Base-by-base conservation (phyloP, 345 rosid species). In the Mangifera indica region DNA sequence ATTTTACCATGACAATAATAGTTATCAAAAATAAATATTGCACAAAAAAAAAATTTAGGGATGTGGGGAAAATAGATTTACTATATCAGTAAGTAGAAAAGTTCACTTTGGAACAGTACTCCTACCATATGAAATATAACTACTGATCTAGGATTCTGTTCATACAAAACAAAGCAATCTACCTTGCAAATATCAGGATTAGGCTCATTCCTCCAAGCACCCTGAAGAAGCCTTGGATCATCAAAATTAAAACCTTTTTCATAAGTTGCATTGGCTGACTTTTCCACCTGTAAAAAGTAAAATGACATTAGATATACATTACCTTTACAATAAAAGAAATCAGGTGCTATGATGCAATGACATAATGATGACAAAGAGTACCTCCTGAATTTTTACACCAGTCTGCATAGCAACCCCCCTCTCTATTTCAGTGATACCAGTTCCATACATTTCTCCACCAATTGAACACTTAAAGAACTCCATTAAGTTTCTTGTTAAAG, bases 391-490 rank as follows among this genome's bases (percentile, higher is more conserved):
- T 82, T 84, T 88, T 56, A 82, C 70, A 75, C 98, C 99, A 80
- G 64, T 87, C 66, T 88, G 85, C 73, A 84, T 82, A 21, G 96
- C 92, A 49, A 88, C 84, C 32, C 87, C 99, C 81, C 77, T 84
- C 81, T 96, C 99, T 71, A 89, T 91, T 81, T 93, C 99, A 69
- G 98, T 96, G 79, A 89, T 63, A 71, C 99, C 99, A 75, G 88
- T 78, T 71, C 99, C 99, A 82, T 96, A 96, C 60, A 83, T 81
- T 82, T 87, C 92, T 72, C 97, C 99, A 76, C 95, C 99, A 83
- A 96, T 91, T 46, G 99, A 93, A 81, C 99, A 93, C 87, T 96
- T 96, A 75, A 96, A 96, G 79, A 96, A 96, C 87, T 96, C 99
- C 99, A 96, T 96, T 80, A 93, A 80, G 79, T 96, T 96, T 81